A percentile compares a stretch with the other conserved stretches of the same genome.
phyloP scores from a whole-genome alignment of 1,284 basidiomycete genomes.

The Papiliotrema flavescens region DNA sequence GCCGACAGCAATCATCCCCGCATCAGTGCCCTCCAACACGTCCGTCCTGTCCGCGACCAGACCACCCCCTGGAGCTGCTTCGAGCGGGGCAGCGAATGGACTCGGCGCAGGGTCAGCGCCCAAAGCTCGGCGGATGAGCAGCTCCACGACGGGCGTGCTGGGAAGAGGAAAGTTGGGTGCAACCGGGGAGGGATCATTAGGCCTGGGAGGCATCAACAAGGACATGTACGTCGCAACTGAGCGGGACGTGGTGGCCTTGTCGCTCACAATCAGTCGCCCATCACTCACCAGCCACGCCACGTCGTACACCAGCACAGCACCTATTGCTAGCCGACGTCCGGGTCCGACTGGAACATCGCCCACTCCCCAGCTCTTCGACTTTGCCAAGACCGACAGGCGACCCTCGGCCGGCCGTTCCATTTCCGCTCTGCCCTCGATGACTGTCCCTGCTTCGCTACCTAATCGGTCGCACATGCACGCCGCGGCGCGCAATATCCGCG shows the following conservation, averaged over 20 bases:
- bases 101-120: constrained; percentile 4
- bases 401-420: constrained; percentile 13
- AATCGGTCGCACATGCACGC: constrained; percentile 14
- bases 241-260: neutral
- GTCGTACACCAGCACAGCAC: constrained; percentile 21
- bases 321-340: constrained; percentile 29
- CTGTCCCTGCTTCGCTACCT: constrained; percentile 35
- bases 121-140: constrained; percentile 40
- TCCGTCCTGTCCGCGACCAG: constrained; percentile 37
- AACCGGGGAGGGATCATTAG: constrained; percentile 24
- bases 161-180: constrained; percentile 42
- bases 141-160: constrained; percentile 43
- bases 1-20: constrained; percentile 18
- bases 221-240: constrained; percentile 25
- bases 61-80: constrained; percentile 14
- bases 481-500: constrained; percentile 5
- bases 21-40: constrained; percentile 33
- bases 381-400: constrained; percentile 42
- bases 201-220: constrained; percentile 18
- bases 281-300: constrained; percentile 11
- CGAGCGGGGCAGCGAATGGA: neutral
- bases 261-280: constrained; percentile 17
- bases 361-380: constrained; percentile 42
- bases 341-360: constrained; percentile 23
- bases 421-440: constrained; percentile 1